A percentile compares a stretch with the other conserved stretches of the same genome.
Evolutionary conservation across 2,329 filamentous ascomycete species (phyloP).

Genomic region (Neopestalotiopsis sp.): DNA sequence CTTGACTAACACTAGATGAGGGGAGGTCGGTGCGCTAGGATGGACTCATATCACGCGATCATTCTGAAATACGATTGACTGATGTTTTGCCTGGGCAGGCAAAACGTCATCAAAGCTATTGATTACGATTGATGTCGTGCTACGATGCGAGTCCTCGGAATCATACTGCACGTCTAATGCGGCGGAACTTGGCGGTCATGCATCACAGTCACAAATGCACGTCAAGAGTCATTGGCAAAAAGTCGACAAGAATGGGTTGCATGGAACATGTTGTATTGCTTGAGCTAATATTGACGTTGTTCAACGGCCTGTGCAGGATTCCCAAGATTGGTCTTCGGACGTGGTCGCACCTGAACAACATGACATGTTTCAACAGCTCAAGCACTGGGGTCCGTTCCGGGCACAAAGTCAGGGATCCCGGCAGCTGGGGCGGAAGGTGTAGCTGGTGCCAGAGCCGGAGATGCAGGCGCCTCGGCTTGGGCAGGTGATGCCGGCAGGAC

Average conservation of each 20-base stretch:
- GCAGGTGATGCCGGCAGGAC: background rate
- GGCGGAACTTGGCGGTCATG: background rate
- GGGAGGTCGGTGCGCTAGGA: background rate
- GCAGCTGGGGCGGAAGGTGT: background rate
- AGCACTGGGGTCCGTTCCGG: slow-evolving; percentile 3
- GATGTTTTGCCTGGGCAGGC: background rate
- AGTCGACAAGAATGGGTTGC: background rate
- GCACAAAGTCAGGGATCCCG: slow-evolving; percentile 13
- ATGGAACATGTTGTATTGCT: background rate
- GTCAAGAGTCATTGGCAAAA: background rate
- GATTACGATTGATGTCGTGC: slow-evolving; percentile 1
- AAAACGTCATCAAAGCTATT: slow-evolving; percentile 2
- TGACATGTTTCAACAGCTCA: background rate
- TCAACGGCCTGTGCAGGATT: accelerated
- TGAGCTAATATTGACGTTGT: background rate
- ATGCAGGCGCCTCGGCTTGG: background rate
- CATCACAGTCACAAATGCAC: background rate
- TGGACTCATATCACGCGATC: slow-evolving; percentile 15
- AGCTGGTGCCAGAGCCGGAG: slow-evolving; percentile 1
- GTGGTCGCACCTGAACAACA: background rate
- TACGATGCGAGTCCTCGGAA: background rate
- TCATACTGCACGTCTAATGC: background rate
- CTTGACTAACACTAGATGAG: slow-evolving; percentile 5
- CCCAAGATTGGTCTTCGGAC: background rate
- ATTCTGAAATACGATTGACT: background rate